Percentiles rank a stretch among this genome's conserved stretches.
Evolutionary conservation across 257 asterid genomes (phyloP).

Genomic region (Ballota nigra): DNA sequence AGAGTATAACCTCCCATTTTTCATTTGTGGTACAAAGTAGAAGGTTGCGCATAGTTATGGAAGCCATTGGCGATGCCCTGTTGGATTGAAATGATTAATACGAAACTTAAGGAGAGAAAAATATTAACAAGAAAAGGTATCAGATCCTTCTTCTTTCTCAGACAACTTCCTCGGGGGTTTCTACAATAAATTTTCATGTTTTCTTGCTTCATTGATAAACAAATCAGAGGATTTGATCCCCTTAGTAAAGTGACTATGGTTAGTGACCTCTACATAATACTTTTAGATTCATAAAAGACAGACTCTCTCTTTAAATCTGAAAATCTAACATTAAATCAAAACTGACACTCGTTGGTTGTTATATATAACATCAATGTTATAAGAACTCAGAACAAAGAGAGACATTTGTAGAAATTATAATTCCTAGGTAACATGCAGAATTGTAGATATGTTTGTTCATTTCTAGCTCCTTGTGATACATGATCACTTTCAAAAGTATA

Average conservation of each 20-base stretch:
- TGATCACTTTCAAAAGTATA: constrained; percentile 7
- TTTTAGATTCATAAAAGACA: neutral
- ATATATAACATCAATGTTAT: neutral
- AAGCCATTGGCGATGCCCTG: constrained; percentile 99
- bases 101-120: constrained; percentile 17
- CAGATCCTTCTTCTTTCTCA: constrained; percentile 19
- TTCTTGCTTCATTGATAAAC: constrained; percentile 14
- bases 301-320: constrained; percentile 6
- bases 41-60: constrained; percentile 92
- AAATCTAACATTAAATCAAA: neutral
- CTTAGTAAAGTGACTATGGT: constrained; percentile 16
- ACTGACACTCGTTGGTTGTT: neutral
- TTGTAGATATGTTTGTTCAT: neutral
- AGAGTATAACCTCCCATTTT: constrained; percentile 78
- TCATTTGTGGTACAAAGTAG: constrained; percentile 88
- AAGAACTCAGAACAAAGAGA: constrained; percentile 10
- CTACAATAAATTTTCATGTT: constrained; percentile 18
- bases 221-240: constrained; percentile 18
- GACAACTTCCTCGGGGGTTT: constrained; percentile 5
- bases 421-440: neutral
- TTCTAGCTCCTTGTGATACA: constrained; percentile 6
- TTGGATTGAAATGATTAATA: constrained; percentile 28
- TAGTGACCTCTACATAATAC: constrained; percentile 9
- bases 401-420: neutral
- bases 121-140: constrained; percentile 15